These are phyloP conservation scores for Trichoderma atroviride DNA, from an alignment of 2,329 filamentous ascomycete species.

Conservation along the genomic window DNA sequence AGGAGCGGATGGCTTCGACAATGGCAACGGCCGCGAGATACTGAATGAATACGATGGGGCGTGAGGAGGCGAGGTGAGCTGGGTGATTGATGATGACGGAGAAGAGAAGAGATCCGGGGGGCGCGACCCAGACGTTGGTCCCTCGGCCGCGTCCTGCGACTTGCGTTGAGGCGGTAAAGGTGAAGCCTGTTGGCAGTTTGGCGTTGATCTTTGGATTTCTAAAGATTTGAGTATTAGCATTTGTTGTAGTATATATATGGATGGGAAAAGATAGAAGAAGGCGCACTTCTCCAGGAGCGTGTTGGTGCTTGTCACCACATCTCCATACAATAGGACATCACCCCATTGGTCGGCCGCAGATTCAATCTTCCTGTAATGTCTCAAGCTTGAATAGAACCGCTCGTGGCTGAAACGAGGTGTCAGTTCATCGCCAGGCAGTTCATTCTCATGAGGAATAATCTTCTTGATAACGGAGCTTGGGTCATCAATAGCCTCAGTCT, in stretches of 20 bases:
- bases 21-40: conserved; percentile 90
- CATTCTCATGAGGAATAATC: conserved; percentile 70
- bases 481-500: conserved; percentile 59
- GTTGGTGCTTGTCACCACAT: conserved; percentile 92
- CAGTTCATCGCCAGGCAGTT: conserved; percentile 67
- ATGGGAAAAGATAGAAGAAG: not conserved
- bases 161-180: conserved; percentile 82
- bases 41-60: conserved; percentile 89
- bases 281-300: conserved; percentile 84
- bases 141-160: conserved; percentile 86
- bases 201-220: conserved; percentile 79
- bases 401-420: conserved; percentile 88
- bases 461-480: conserved; percentile 74
- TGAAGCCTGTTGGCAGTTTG: conserved; percentile 81
- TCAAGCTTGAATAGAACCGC: conserved; percentile 73
- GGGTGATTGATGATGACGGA: conserved; percentile 86
- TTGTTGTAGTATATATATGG: not conserved
- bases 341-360: conserved; percentile 71
- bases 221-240: not conserved
- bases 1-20: conserved; percentile 78
- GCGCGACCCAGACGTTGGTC: conserved; percentile 92
- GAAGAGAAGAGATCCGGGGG: conserved; percentile 82
- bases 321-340: conserved; percentile 77
- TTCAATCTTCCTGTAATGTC: conserved; percentile 61
- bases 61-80: conserved; percentile 67